Evolutionary conservation across 2,329 filamentous ascomycete species (phyloP).

Genomic region (Leptosphaerulina australis): DNA sequence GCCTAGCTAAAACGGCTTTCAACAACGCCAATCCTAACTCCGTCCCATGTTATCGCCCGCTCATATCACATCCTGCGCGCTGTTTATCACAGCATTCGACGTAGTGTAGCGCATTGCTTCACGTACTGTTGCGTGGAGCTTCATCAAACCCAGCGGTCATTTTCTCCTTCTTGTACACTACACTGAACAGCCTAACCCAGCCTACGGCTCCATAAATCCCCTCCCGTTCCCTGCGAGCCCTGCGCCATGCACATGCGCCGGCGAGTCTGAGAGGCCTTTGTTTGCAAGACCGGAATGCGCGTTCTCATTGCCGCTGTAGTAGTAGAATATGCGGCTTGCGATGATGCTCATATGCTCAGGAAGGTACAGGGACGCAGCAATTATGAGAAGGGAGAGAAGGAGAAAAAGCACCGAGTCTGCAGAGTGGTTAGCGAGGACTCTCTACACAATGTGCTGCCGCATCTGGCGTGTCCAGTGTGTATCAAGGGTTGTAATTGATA

Average conservation of each 20-base stretch:
- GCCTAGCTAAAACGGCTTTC: background rate
- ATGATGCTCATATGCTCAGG: constrained; percentile 88
- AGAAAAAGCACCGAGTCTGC: constrained; percentile 93
- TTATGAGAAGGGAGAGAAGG: constrained; percentile 81
- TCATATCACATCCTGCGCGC: background rate
- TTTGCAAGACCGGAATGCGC: constrained; percentile 8
- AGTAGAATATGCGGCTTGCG: constrained; percentile 87
- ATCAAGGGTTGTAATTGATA: background rate
- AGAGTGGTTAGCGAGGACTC: constrained; percentile 48
- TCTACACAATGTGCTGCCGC: too few relatives aligned
- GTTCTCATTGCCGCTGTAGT: constrained; percentile 79
- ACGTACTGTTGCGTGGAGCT: too few relatives aligned
- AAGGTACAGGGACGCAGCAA: constrained; percentile 89
- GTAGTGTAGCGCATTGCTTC: too few relatives aligned
- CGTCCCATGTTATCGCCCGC: constrained; percentile 6
- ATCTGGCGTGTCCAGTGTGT: background rate
- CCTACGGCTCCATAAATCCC: constrained; percentile 14
- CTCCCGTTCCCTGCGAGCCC: constrained; percentile 14
- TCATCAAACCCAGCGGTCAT: background rate
- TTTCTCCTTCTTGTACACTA: too few relatives aligned
- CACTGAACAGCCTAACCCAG: background rate
- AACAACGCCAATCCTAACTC: constrained; percentile 13
- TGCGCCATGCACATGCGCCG: constrained; percentile 3
- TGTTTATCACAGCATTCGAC: background rate
- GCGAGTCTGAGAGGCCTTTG: constrained; percentile 15